phyloP scores from a whole-genome alignment of 148 eudicot species.

The Vaccinium vitisidaea region DNA sequence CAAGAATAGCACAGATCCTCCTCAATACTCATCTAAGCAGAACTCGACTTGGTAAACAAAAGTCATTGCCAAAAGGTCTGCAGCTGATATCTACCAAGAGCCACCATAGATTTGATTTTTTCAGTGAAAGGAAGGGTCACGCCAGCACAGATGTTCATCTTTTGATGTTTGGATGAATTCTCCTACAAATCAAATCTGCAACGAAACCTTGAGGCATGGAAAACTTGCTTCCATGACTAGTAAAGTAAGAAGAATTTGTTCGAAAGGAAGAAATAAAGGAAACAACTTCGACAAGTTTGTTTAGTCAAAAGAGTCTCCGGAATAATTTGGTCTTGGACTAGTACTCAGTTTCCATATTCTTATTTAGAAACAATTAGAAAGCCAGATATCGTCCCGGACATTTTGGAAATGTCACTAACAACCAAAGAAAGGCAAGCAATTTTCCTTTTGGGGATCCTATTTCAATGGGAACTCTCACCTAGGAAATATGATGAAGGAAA shows the following conservation, averaged over 20 bases:
- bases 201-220: not conserved
- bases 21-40: not conserved
- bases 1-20: not conserved
- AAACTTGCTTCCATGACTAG: not conserved
- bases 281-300: not conserved
- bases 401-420: not conserved
- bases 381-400: not conserved
- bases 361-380: not conserved
- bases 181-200: not conserved
- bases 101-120: not conserved
- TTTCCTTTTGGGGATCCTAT: not conserved
- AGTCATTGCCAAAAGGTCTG: not conserved
- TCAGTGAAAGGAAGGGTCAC: not conserved
- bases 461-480: conserved; percentile 1
- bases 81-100: not conserved
- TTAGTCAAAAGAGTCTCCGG: not conserved
- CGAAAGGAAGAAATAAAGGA: not conserved
- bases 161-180: not conserved
- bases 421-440: not conserved
- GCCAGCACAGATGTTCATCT: not conserved
- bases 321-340: not conserved
- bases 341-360: not conserved
- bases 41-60: conserved; percentile 1
- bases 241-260: not conserved
- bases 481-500: not conserved